A percentile compares a stretch with the other conserved stretches of the same genome.
Conservation (phyloP, 257 asterid genomes). For the Solanum medicagineum region DNA sequence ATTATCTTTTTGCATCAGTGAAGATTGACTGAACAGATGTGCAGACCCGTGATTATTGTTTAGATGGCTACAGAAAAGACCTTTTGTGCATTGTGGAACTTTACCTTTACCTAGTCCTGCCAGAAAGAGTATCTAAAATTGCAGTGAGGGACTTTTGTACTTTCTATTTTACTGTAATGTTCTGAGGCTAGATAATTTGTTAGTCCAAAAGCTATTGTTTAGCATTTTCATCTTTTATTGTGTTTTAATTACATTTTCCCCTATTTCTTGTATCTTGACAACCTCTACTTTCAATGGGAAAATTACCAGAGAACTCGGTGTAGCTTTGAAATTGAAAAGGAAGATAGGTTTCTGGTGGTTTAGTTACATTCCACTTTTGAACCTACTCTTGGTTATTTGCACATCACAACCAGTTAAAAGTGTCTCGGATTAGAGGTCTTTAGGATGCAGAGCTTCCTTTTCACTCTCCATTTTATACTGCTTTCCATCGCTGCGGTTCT, state of each 20-base stretch:
- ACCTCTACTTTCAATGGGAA: background rate
- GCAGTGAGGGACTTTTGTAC: background rate
- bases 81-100: slow-evolving; percentile 4
- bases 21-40: slow-evolving; percentile 57
- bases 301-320: background rate
- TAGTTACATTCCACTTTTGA: background rate
- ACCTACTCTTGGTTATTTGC: background rate
- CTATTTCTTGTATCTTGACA: background rate
- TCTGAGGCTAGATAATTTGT: slow-evolving; percentile 13
- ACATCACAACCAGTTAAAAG: background rate
- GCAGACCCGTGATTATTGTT: background rate
- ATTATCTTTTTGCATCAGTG: slow-evolving; percentile 79
- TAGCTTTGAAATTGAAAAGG: background rate
- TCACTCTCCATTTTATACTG: background rate
- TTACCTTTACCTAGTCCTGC: background rate
- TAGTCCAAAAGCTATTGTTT: slow-evolving; percentile 22
- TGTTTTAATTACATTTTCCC: background rate
- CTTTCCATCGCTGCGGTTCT: background rate
- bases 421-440: background rate
- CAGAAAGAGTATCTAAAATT: slow-evolving; percentile 7
- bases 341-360: background rate
- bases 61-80: background rate
- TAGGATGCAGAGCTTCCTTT: background rate
- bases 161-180: slow-evolving; percentile 1
- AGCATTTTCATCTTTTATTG: slow-evolving; percentile 9